phyloP scores from a whole-genome alignment of 257 asterid genomes.

The Lithospermum erythrorhizon region DNA sequence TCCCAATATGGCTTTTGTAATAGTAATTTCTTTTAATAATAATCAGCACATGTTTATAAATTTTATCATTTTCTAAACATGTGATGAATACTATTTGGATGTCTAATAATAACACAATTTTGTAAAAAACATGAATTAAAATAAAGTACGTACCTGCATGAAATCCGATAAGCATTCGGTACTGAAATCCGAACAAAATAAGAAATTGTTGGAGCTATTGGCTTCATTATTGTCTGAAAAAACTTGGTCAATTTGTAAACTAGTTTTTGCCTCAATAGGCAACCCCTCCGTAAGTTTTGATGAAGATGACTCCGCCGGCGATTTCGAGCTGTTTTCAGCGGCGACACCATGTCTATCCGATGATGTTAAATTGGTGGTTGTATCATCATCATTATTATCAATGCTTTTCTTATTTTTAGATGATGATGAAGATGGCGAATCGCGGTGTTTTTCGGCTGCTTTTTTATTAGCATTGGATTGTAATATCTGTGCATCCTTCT shows the following conservation, averaged over 20 bases:
- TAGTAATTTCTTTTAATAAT: background rate
- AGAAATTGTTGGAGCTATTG: conserved; percentile 24
- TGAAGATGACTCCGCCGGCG: conserved; percentile 32
- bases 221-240: conserved; percentile 30
- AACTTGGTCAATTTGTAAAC: conserved; percentile 17
- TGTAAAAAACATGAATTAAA: too few relatives aligned
- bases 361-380: background rate
- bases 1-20: background rate
- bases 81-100: too few relatives aligned
- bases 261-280: conserved; percentile 17
- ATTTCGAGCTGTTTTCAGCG: conserved; percentile 9
- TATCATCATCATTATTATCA: conserved; percentile 12
- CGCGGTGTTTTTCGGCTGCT: conserved; percentile 1
- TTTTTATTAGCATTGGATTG: conserved; percentile 6
- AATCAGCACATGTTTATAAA: background rate
- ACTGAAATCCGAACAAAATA: conserved; percentile 12
- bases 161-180: conserved; percentile 23
- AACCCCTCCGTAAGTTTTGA: conserved; percentile 38
- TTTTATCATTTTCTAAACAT: too few relatives aligned
- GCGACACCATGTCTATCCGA: conserved; percentile 6
- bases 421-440: background rate
- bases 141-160: conserved; percentile 36
- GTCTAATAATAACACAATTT: too few relatives aligned
- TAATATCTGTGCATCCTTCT: conserved; percentile 34
- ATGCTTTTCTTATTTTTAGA: background rate